Conservation (phyloP, 148 eudicot species). For the Beta vulgaris region DNA sequence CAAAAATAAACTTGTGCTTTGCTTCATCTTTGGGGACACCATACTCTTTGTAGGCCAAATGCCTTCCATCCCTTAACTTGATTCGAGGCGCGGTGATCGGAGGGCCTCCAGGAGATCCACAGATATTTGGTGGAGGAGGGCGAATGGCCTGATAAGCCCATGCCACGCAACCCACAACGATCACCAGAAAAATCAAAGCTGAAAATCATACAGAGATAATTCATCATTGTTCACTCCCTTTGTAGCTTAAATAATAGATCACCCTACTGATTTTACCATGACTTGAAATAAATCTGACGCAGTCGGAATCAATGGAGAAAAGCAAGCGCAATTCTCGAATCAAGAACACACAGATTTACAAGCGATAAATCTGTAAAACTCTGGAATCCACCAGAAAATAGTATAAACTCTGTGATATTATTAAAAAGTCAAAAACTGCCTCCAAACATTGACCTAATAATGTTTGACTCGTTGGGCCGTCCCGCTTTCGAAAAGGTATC, state of each 20-base stretch:
- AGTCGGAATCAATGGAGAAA: too few relatives aligned
- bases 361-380: too few relatives aligned
- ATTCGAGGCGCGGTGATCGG: conserved; percentile 72
- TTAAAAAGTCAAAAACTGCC: too few relatives aligned
- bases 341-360: too few relatives aligned
- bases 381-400: too few relatives aligned
- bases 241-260: background rate
- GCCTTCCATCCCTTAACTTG: conserved; percentile 75
- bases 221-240: background rate
- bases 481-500: too few relatives aligned
- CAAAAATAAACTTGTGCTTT: conserved; percentile 54
- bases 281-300: too few relatives aligned
- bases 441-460: too few relatives aligned
- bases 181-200: conserved; percentile 34
- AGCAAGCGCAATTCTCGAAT: too few relatives aligned
- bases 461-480: too few relatives aligned
- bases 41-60: conserved; percentile 72
- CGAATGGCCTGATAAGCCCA: conserved; percentile 62
- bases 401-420: too few relatives aligned
- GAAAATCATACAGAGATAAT: background rate
- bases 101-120: conserved; percentile 78
- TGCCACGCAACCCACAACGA: conserved; percentile 53
- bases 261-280: background rate
- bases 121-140: conserved; percentile 63
- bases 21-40: conserved; percentile 70